These are phyloP conservation scores for Alternaria ventricosa DNA, from an alignment of 2,329 filamentous ascomycete genomes.

Conservation along the genomic window DNA sequence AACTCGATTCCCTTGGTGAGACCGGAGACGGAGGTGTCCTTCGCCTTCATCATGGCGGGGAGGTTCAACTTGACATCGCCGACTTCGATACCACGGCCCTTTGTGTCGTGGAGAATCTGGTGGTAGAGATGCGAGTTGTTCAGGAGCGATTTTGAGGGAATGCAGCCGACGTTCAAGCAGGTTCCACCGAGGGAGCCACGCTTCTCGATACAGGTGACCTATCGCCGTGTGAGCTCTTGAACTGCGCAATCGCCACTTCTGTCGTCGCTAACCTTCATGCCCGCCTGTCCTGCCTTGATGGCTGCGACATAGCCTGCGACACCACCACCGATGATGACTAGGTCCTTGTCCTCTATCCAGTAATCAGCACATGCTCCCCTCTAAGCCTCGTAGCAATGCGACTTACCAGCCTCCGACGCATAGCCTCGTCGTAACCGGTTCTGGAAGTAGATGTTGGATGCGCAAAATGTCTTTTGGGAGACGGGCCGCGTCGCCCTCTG, in stretches of 20 bases:
- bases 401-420: slow-evolving; percentile 61
- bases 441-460: slow-evolving; percentile 56
- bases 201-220: slow-evolving; percentile 99
- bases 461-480: slow-evolving; percentile 48
- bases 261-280: slow-evolving; percentile 75
- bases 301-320: slow-evolving; percentile 98
- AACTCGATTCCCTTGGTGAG: slow-evolving; percentile 98
- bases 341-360: slow-evolving; percentile 83
- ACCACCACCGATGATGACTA: slow-evolving; percentile 97
- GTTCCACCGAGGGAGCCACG: slow-evolving; percentile 93
- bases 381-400: slow-evolving; percentile 24
- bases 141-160: slow-evolving; percentile 98
- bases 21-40: slow-evolving; percentile 86
- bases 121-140: slow-evolving; percentile 99
- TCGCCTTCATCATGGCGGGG: slow-evolving; percentile 95
- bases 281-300: slow-evolving; percentile 98
- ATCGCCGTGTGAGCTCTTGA: slow-evolving; percentile 12
- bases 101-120: slow-evolving; percentile 94
- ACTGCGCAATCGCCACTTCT: background rate
- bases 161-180: slow-evolving; percentile 98
- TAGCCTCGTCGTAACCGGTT: slow-evolving; percentile 62
- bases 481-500: slow-evolving; percentile 51
- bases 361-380: slow-evolving; percentile 43
- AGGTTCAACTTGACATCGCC: slow-evolving; percentile 97
- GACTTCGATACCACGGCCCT: slow-evolving; percentile 96